phyloP scores from a whole-genome alignment of 495 filamentous ascomycete species.

The Cairneyella variabilis region DNA sequence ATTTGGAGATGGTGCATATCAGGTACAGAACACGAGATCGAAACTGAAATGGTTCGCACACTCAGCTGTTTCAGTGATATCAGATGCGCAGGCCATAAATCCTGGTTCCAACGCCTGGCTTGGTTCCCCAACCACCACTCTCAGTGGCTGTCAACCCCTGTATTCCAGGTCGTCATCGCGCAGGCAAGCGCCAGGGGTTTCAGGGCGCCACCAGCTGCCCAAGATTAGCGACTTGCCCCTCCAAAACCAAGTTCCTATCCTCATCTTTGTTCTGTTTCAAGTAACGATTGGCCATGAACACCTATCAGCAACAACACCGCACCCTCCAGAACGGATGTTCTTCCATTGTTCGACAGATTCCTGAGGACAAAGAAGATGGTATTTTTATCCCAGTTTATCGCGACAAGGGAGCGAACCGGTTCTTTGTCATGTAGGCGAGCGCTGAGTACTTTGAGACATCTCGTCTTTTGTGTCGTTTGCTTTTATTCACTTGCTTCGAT shows the following conservation, averaged over 20 bases:
- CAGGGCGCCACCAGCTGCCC: neutral
- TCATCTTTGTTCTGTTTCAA: neutral
- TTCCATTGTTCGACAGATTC: neutral
- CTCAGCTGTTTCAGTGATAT: no score
- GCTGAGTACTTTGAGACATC: neutral
- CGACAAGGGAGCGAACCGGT: neutral
- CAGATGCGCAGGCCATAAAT: no score
- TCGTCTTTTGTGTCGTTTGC: neutral
- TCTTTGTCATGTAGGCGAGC: neutral
- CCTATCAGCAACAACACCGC: neutral
- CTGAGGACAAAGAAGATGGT: neutral
- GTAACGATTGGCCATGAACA: neutral
- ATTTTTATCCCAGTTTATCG: neutral
- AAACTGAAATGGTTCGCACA: no score
- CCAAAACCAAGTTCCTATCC: neutral
- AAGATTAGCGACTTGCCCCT: neutral
- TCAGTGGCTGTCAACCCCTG: neutral
- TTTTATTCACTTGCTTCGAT: neutral
- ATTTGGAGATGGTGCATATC: no score
- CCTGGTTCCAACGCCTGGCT: no score
- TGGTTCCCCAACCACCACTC: neutral
- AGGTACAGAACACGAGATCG: no score
- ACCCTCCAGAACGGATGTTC: neutral
- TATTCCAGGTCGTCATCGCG: neutral
- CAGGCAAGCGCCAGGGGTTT: slow-evolving; percentile 7